A percentile compares a stretch with the other conserved stretches of the same genome.
Evolutionary conservation across 306 rosid species (phyloP).

Genomic region (Glycine latifolia): DNA sequence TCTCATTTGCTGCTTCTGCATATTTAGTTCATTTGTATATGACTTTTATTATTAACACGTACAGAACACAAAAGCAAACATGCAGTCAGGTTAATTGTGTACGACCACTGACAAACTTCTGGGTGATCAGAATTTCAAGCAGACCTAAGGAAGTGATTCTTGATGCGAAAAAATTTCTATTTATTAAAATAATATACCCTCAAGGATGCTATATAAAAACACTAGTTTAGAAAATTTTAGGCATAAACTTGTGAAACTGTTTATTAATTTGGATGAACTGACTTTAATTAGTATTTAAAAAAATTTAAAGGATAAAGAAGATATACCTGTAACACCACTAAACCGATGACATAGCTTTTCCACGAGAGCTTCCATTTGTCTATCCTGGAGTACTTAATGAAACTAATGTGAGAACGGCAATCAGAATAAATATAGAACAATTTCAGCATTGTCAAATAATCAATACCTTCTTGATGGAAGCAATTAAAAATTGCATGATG

Average conservation of each 20-base stretch:
- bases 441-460: constrained; percentile 21
- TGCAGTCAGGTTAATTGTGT: not conserved
- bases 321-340: constrained; percentile 85
- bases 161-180: not conserved
- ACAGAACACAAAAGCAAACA: not conserved
- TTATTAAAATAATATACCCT: constrained; percentile 2
- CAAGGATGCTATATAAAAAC: constrained; percentile 3
- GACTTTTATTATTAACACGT: not conserved
- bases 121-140: constrained; percentile 17
- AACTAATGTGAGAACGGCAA: constrained; percentile 36
- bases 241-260: constrained; percentile 6
- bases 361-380: constrained; percentile 96
- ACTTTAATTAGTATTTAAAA: constrained; percentile 20
- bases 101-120: not conserved
- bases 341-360: constrained; percentile 96
- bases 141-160: constrained; percentile 14
- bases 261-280: not conserved
- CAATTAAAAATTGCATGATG: constrained; percentile 94
- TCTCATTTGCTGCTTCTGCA: not conserved
- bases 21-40: not conserved
- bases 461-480: constrained; percentile 91
- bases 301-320: not conserved
- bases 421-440: constrained; percentile 31
- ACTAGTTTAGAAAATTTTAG: constrained; percentile 10
- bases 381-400: constrained; percentile 69